Conservation (phyloP, 2,329 filamentous ascomycete species). For the Sordariomycetes sp. region DNA sequence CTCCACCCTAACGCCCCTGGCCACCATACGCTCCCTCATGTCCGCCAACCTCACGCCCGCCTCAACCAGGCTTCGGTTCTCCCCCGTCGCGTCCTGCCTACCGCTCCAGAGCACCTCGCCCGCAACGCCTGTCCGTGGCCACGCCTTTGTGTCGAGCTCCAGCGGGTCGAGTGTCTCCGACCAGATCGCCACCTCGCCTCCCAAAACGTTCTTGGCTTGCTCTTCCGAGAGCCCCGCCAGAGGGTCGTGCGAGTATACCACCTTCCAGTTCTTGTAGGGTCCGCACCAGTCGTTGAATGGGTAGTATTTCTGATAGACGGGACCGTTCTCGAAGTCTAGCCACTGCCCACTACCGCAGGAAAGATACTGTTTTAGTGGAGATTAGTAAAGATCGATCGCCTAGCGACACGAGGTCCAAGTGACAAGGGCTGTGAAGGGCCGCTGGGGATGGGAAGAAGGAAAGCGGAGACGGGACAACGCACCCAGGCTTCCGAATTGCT, state of each 20-base stretch:
- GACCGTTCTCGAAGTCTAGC: conserved; percentile 57
- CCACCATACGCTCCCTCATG: conserved; percentile 66
- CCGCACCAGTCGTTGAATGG: conserved; percentile 76
- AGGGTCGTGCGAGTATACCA: conserved; percentile 74
- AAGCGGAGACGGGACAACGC: conserved; percentile 17
- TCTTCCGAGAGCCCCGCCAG: conserved; percentile 49
- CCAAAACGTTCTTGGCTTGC: conserved; percentile 58
- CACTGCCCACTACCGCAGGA: conserved; percentile 76
- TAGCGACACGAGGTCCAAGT: background rate
- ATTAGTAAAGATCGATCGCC: background rate
- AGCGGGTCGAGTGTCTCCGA: conserved; percentile 65
- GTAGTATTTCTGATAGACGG: conserved; percentile 39
- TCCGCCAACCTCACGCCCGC: conserved; percentile 61
- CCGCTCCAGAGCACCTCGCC: conserved; percentile 78
- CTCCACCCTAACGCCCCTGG: conserved; percentile 50
- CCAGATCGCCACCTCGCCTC: conserved; percentile 77
- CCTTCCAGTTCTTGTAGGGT: conserved; percentile 71
- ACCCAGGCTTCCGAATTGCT: conserved; percentile 74
- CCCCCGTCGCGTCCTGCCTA: conserved; percentile 49
- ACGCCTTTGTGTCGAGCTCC: conserved; percentile 67
- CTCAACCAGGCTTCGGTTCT: conserved; percentile 61
- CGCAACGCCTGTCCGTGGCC: conserved; percentile 65
- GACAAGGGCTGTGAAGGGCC: background rate
- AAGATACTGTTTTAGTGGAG: conserved; percentile 46
- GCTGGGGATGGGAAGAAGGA: background rate